A percentile compares a stretch with the other conserved stretches of the same genome.
phyloP scores from a whole-genome alignment of 129 eudicot genomes.

The Lonicera japonica region DNA sequence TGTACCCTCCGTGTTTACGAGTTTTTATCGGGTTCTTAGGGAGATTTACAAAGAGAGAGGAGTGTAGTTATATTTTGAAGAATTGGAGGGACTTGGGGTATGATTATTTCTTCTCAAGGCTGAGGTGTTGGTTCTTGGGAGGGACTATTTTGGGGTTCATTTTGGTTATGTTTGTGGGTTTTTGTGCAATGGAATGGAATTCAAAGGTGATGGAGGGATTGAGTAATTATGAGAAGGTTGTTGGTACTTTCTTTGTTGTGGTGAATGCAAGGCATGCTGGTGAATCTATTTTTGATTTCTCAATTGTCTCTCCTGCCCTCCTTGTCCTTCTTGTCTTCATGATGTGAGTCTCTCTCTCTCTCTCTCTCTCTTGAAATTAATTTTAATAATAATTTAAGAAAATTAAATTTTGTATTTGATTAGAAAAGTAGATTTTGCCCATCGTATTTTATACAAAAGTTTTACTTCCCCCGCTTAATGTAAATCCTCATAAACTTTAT shows the following conservation, averaged over 20 bases:
- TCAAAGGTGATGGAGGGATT: conserved; percentile 8
- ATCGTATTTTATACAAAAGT: too few species aligned
- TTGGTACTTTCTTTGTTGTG: conserved; percentile 17
- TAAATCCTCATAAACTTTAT: too few species aligned
- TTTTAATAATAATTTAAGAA: too few species aligned
- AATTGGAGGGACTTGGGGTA: conserved; percentile 12
- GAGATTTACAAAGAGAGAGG: conserved; percentile 34
- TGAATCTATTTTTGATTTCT: conserved; percentile 25
- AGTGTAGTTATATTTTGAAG: conserved; percentile 36
- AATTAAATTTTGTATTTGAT: too few species aligned
- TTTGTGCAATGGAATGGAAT: conserved; percentile 26
- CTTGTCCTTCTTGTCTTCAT: conserved; percentile 21
- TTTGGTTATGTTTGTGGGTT: neutral
- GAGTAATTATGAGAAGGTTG: conserved; percentile 12
- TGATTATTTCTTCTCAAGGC: conserved; percentile 2
- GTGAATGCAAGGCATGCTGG: conserved; percentile 27
- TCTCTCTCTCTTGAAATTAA: neutral
- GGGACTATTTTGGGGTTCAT: conserved; percentile 20
- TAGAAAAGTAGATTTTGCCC: too few species aligned
- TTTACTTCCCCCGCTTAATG: too few species aligned
- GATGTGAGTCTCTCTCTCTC: conserved; percentile 23
- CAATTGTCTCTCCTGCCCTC: conserved; percentile 21
- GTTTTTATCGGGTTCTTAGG: conserved; percentile 39
- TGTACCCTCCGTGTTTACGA: conserved; percentile 53
- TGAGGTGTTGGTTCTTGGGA: neutral